phyloP scores from a whole-genome alignment of 108 stramenopile species.

The Pseudonitzschia delicatissima region DNA sequence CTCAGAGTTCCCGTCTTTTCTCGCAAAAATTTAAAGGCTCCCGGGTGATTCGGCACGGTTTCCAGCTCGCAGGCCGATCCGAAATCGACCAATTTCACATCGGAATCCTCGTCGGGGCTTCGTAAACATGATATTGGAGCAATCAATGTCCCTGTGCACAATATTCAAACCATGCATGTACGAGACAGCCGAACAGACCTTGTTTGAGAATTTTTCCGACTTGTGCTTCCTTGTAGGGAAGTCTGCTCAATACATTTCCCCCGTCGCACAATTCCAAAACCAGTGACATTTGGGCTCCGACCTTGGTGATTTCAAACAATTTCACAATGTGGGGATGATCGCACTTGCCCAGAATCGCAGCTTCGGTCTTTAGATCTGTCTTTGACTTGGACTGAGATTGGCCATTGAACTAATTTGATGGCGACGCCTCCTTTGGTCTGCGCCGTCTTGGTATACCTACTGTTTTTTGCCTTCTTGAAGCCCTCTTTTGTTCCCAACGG shows the following conservation, averaged over 20 bases:
- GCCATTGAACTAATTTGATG: conserved; percentile 38
- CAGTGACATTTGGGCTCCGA: conserved; percentile 52
- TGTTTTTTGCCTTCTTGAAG: conserved; percentile 16
- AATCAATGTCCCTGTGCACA: conserved; percentile 86
- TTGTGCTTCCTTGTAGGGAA: conserved; percentile 74
- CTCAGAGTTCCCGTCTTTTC: conserved; percentile 41
- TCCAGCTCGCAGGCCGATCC: conserved; percentile 56
- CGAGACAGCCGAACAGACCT: conserved; percentile 55
- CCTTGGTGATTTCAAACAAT: conserved; percentile 71
- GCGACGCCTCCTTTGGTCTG: conserved; percentile 28
- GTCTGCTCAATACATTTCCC: conserved; percentile 75
- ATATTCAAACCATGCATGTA: conserved; percentile 85
- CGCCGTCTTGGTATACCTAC: conserved; percentile 31
- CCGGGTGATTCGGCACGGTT: conserved; percentile 31
- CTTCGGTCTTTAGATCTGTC: conserved; percentile 82
- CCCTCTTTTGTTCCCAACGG: conserved; percentile 15
- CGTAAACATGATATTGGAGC: conserved; percentile 88
- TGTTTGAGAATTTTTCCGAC: conserved; percentile 55
- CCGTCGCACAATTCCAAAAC: conserved; percentile 78
- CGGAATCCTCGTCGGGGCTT: conserved; percentile 37
- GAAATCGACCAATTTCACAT: conserved; percentile 90
- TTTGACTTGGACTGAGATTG: conserved; percentile 31
- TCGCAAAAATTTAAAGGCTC: conserved; percentile 30
- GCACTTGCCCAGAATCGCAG: conserved; percentile 55
- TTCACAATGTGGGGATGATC: conserved; percentile 93